These are phyloP conservation scores for Mycena sanguinolenta DNA, from an alignment of 768 basidiomycete genomes.

Conservation along the genomic window DNA sequence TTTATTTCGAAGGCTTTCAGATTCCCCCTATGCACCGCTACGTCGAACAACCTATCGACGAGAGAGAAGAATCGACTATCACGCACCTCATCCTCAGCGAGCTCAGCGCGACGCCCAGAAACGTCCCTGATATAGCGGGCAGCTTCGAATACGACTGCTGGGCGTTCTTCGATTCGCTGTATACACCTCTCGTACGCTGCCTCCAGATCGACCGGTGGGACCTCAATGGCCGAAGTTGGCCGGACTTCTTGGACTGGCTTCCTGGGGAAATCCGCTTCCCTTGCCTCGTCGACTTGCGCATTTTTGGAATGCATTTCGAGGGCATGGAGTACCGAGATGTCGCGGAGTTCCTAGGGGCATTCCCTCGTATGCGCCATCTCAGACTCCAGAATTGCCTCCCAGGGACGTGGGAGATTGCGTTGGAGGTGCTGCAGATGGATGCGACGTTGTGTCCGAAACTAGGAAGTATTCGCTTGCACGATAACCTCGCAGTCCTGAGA, in stretches of 20 bases:
- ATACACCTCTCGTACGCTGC: constrained; percentile 10
- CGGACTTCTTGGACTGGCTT: constrained; percentile 16
- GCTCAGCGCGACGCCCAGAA: neutral
- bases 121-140: neutral
- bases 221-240: neutral
- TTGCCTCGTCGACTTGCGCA: constrained; percentile 10
- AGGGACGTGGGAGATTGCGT: constrained; percentile 23
- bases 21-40: constrained; percentile 13
- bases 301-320: constrained; percentile 23
- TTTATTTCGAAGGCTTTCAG: constrained; percentile 16
- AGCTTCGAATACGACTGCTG: constrained; percentile 8
- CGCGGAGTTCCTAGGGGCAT: constrained; percentile 11
- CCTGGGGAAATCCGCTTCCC: constrained; percentile 12
- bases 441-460: constrained; percentile 14
- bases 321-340: neutral
- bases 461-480: constrained; percentile 1
- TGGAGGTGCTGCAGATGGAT: constrained; percentile 20
- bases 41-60: neutral
- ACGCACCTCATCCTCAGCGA: constrained; percentile 19
- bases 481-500: neutral
- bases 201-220: constrained; percentile 27
- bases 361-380: constrained; percentile 4
- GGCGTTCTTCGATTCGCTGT: constrained; percentile 29
- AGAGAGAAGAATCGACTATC: neutral
- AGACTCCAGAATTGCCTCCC: constrained; percentile 9